These are phyloP conservation scores for Colletotrichum liriopes DNA, from an alignment of 2,329 filamentous ascomycete species.

Conservation along the genomic window DNA sequence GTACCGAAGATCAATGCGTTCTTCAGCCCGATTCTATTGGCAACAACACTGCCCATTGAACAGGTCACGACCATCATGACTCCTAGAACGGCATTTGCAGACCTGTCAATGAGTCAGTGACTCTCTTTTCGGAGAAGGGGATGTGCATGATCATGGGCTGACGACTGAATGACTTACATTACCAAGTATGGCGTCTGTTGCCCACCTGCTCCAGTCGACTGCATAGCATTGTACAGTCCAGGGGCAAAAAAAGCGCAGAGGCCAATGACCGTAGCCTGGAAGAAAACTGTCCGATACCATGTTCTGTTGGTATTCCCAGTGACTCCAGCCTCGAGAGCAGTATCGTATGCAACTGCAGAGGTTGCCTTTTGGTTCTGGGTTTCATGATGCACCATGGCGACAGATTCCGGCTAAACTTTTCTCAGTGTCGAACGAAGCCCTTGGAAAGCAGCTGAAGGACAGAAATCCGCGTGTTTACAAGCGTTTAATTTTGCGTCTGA, in stretches of 20 bases:
- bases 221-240: conserved; percentile 51
- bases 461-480: not conserved
- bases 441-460: not conserved
- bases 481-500: too few relatives aligned
- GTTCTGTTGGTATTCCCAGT: not conserved
- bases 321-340: not conserved
- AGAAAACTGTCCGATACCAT: conserved; percentile 50
- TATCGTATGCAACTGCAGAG: not conserved
- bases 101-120: not conserved
- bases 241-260: conserved; percentile 49
- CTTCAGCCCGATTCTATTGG: conserved; percentile 21
- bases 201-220: conserved; percentile 50
- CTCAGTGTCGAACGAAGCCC: not conserved
- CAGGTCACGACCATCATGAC: conserved; percentile 32
- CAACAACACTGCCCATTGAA: conserved; percentile 27
- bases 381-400: not conserved
- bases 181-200: conserved; percentile 50
- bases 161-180: conserved; percentile 44
- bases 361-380: not conserved
- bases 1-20: conserved; percentile 31
- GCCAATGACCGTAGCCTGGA: conserved; percentile 48
- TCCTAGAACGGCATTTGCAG: conserved; percentile 23
- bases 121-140: not conserved
- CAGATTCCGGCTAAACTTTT: not conserved
- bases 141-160: too few relatives aligned